Base-by-base conservation (phyloP, 805 yeast species). In the Jamesozyma jinghongensis region DNA sequence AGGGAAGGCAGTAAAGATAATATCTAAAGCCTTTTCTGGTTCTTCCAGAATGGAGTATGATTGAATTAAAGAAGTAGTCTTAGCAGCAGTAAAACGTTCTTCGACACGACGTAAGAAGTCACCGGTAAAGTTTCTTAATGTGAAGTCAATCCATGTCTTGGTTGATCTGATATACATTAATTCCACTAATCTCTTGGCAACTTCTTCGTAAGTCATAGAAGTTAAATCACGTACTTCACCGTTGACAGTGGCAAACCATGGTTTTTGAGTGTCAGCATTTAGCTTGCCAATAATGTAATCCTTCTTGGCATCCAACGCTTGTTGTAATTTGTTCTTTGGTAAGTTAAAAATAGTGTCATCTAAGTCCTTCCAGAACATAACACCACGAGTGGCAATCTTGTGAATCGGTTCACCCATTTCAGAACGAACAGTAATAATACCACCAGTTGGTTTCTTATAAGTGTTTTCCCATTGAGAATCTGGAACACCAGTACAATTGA, bases 331-430 rank as follows among this genome's bases (percentile, higher is more conserved):
- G 62, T 78, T 79, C 73, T 88, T 87, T 61, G 98, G 96, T 63
- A 87, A 73, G 54, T 77, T 74, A 74, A 92, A 90, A 53, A 92
- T 77, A 36, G 95, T 85, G 52, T 85, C 90, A 66, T 92, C 99
- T 69, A 92, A 72, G 69, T 92, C 97, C 63, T 86, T 85, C 98
- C 99, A 92, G 63, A 92, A 79, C 66, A 85, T 62, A 45, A 92
- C 97, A 73, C 96, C 97, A 64, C 98, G 81, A 44, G 99, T 92
- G 25, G 98, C 97, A 52, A 92, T 76, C 72, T 92, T 92, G 69
- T 92, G 99, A 60, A 92, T 92, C 59, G 98, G 98, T 71, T 92
- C 98, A 62, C 99, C 98, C 98, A 92, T 92, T 72, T 92, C 99
- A 14, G 97, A 90, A 62, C 85, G 75, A 47, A 92, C 98, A 41